phyloP scores from a whole-genome alignment of 129 eudicot genomes.

The Artemisia tridentata region DNA sequence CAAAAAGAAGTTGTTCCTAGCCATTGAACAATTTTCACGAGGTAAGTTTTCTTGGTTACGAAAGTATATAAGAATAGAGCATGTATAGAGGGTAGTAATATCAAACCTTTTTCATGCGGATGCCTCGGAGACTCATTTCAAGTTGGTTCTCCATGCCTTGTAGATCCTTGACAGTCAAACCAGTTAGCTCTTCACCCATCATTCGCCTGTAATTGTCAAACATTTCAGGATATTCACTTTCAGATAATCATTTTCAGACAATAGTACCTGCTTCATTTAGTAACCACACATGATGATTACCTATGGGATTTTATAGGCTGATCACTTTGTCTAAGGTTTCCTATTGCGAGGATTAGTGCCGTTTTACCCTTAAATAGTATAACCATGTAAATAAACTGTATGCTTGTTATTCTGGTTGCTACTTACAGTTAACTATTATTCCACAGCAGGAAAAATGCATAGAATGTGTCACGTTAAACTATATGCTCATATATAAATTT shows the following conservation, averaged over 20 bases:
- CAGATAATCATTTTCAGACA: conserved; percentile 17
- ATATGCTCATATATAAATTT: no score
- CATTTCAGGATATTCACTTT: conserved; percentile 3
- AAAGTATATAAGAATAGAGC: not conserved
- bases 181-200: conserved; percentile 81
- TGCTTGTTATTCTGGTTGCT: no score
- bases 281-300: no score
- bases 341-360: no score
- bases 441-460: no score
- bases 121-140: conserved; percentile 63
- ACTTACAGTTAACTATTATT: no score
- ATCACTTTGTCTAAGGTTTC: no score
- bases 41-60: not conserved
- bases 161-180: conserved; percentile 70
- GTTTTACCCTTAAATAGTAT: no score
- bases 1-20: conserved; percentile 63
- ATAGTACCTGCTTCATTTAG: not conserved
- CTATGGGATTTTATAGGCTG: no score
- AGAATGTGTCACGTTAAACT: no score
- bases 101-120: conserved; percentile 69
- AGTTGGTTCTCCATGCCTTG: conserved; percentile 72
- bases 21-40: conserved; percentile 13
- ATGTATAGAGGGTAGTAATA: conserved; percentile 13
- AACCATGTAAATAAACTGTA: no score
- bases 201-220: conserved; percentile 45